phyloP scores from a whole-genome alignment of 371 early-diverging fungal genomes.

The Mortierella sp. region DNA sequence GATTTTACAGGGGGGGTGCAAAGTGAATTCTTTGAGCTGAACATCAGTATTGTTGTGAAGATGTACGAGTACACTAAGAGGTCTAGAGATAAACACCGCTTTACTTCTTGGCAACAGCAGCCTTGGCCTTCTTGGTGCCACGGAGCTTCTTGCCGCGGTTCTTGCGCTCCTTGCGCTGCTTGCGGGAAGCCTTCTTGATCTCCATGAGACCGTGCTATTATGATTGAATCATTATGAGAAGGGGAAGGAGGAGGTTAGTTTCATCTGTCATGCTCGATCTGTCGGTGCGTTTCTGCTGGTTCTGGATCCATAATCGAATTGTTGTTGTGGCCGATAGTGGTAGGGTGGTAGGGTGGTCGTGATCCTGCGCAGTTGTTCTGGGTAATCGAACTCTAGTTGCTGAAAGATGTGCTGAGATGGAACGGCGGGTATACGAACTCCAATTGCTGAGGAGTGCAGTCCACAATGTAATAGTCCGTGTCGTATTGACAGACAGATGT shows the following conservation, averaged over 20 bases:
- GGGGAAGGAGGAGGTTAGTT: background rate
- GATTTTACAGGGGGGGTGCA: background rate
- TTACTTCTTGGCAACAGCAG: slow-evolving; percentile 67
- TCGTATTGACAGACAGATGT: too few species aligned
- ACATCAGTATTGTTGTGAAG: slow-evolving; percentile 41
- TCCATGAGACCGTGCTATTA: slow-evolving; percentile 82
- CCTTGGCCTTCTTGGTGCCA: slow-evolving; percentile 97
- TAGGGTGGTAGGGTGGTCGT: too few species aligned
- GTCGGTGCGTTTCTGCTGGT: too few species aligned
- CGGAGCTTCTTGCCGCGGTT: slow-evolving; percentile 99
- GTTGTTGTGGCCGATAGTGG: too few species aligned
- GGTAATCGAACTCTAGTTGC: too few species aligned
- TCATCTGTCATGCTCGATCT: too few species aligned
- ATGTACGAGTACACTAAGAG: slow-evolving; percentile 35
- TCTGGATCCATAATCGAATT: too few species aligned
- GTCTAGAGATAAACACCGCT: slow-evolving; percentile 40
- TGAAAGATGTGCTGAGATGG: too few species aligned
- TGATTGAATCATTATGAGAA: background rate
- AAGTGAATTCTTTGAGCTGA: slow-evolving; percentile 23
- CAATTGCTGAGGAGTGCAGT: too few species aligned
- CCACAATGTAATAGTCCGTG: too few species aligned
- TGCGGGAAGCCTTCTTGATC: slow-evolving; percentile 88
- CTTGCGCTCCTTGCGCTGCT: slow-evolving; percentile 99
- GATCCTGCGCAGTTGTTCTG: too few species aligned
- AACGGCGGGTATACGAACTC: too few species aligned